Conservation (phyloP, 1,284 basidiomycete genomes). For the Exsudoporus floridanus region DNA sequence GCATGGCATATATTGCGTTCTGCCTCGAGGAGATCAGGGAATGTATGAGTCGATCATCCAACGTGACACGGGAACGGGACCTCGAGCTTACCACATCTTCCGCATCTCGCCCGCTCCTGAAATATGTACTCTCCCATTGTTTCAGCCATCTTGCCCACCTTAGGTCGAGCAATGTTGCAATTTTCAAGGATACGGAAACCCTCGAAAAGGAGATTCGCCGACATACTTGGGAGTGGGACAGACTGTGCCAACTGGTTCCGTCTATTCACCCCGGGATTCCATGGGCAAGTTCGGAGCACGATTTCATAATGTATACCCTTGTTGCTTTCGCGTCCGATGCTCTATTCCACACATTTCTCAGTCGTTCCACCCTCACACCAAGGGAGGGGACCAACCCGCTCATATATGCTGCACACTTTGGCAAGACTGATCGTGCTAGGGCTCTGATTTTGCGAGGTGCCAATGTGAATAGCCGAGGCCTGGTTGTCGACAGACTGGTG, state of each 20-base stretch:
- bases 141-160: conserved; percentile 9
- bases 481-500: not conserved
- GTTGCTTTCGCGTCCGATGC: conserved; percentile 3
- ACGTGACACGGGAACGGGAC: not conserved
- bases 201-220: not conserved
- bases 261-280: not conserved
- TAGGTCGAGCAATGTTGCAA: not conserved
- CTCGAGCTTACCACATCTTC: not conserved
- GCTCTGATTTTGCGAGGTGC: not conserved
- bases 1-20: conserved; percentile 7
- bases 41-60: not conserved
- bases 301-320: conserved; percentile 7
- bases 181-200: not conserved
- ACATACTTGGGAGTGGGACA: conserved; percentile 3
- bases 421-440: not conserved
- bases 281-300: conserved; percentile 3
- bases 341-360: not conserved
- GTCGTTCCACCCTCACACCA: not conserved
- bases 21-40: conserved; percentile 7
- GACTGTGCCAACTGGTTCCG: not conserved
- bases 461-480: not conserved
- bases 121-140: conserved; percentile 8
- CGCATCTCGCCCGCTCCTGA: not conserved
- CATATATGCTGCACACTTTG: conserved; percentile 9
- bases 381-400: conserved; percentile 5